Percentiles rank a stretch among this genome's conserved stretches.
phyloP scores from a whole-genome alignment of 345 rosid species.

The Brassica carinata region DNA sequence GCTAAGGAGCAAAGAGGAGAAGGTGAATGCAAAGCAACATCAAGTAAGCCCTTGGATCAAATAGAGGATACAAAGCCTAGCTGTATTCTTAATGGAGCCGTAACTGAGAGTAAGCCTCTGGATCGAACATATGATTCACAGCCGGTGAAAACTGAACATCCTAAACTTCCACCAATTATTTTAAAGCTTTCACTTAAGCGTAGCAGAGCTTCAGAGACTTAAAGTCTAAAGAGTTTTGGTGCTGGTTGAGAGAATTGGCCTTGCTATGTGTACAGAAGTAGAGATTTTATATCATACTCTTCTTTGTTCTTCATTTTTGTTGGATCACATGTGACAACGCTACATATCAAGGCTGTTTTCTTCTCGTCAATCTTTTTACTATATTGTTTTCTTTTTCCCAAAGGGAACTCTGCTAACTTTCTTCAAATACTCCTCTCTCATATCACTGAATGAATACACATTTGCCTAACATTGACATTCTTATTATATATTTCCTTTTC shows the following conservation, averaged over 20 bases:
- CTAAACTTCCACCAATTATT: constrained; percentile 38
- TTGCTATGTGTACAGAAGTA: constrained; percentile 36
- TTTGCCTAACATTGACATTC: too few relatives aligned
- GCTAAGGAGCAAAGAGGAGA: constrained; percentile 26
- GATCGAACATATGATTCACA: constrained; percentile 9
- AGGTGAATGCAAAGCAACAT: constrained; percentile 8
- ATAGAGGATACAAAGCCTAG: constrained; percentile 31
- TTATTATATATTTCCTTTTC: too few relatives aligned
- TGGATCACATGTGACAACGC: constrained; percentile 10
- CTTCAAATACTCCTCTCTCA: neutral
- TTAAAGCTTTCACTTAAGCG: constrained; percentile 36
- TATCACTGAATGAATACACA: neutral
- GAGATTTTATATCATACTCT: neutral
- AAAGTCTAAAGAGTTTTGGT: neutral
- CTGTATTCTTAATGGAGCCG: constrained; percentile 27
- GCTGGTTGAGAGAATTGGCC: constrained; percentile 9
- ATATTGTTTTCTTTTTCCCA: neutral
- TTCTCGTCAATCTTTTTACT: too few relatives aligned
- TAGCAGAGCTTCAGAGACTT: constrained; percentile 18
- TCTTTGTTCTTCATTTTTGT: constrained; percentile 8
- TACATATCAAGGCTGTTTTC: too few relatives aligned
- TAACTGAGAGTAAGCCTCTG: constrained; percentile 10
- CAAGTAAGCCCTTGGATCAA: constrained; percentile 33
- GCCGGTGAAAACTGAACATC: constrained; percentile 22
- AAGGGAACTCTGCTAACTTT: neutral